Evolutionary conservation across 1,284 basidiomycete species (phyloP).

Genomic region (Pseudozyma hubeiensis): DNA sequence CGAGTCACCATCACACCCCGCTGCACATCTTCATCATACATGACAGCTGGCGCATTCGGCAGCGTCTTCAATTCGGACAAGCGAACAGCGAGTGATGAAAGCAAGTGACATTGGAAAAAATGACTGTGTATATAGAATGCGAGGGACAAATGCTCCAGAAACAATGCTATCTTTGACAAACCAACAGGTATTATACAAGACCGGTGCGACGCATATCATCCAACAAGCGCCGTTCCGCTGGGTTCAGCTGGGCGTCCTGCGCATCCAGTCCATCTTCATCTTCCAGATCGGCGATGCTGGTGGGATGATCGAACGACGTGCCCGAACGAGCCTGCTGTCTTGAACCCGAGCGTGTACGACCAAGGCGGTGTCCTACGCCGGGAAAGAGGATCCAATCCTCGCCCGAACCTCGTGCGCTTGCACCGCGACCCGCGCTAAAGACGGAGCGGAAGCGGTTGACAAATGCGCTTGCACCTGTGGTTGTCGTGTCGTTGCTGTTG

Average conservation of each 20-base stretch:
- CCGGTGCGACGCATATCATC: constrained; percentile 46
- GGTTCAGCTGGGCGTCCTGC: constrained; percentile 33
- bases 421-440: constrained; percentile 16
- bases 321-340: constrained; percentile 2
- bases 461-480: constrained; percentile 36
- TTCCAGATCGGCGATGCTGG: constrained; percentile 43
- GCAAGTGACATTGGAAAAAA: constrained; percentile 5
- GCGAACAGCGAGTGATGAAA: background rate
- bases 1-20: too few relatives aligned
- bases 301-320: constrained; percentile 33
- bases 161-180: background rate
- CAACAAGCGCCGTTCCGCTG: constrained; percentile 50
- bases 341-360: constrained; percentile 6
- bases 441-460: constrained; percentile 37
- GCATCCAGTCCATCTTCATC: constrained; percentile 40
- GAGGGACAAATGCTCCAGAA: background rate
- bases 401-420: constrained; percentile 17
- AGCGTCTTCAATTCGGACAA: background rate
- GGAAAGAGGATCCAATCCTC: constrained; percentile 65
- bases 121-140: constrained; percentile 4
- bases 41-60: too few relatives aligned
- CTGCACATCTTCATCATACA: too few relatives aligned
- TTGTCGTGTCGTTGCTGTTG: constrained; percentile 5
- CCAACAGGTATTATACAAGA: constrained; percentile 12
- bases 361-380: constrained; percentile 40